These are phyloP conservation scores for Drechmeria coniospora DNA, from an alignment of 2,329 filamentous ascomycete species.

Conservation along the genomic window DNA sequence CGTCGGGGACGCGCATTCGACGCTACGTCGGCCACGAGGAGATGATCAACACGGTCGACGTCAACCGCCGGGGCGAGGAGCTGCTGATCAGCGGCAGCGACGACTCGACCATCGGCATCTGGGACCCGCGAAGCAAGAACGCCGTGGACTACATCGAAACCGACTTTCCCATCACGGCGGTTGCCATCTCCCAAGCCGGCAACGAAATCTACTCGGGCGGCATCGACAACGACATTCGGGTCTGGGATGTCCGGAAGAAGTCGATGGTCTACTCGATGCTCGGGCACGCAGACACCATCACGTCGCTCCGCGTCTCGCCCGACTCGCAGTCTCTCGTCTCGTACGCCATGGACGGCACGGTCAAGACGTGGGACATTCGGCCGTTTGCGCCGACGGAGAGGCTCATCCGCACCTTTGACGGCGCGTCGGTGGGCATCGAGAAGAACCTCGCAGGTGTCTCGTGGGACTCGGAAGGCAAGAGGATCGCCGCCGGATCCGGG, in stretches of 20 bases:
- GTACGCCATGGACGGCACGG: conserved; percentile 86
- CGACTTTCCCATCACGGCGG: conserved; percentile 80
- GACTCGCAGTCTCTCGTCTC: conserved; percentile 84
- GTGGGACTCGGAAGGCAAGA: conserved; percentile 78
- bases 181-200: conserved; percentile 83
- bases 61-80: conserved; percentile 81
- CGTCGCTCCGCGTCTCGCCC: conserved; percentile 79
- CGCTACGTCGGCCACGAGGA: conserved; percentile 89
- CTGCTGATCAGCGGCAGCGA: conserved; percentile 82
- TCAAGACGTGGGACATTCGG: conserved; percentile 87
- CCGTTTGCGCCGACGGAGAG: conserved; percentile 85
- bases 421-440: conserved; percentile 74
- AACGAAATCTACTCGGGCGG: conserved; percentile 91
- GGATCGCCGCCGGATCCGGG: conserved; percentile 75
- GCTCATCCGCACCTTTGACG: conserved; percentile 77
- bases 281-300: conserved; percentile 84
- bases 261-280: conserved; percentile 72
- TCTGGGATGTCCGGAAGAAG: conserved; percentile 93
- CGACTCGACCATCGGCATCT: conserved; percentile 85
- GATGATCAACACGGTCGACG: conserved; percentile 82
- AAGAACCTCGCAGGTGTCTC: conserved; percentile 83
- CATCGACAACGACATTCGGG: conserved; percentile 94
- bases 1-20: conserved; percentile 81
- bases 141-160: conserved; percentile 81
- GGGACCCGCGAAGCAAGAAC: conserved; percentile 85